Percentiles rank a stretch among this genome's conserved stretches.
phyloP scores from a whole-genome alignment of 2,329 filamentous ascomycete species.

The Claviceps paspali region DNA sequence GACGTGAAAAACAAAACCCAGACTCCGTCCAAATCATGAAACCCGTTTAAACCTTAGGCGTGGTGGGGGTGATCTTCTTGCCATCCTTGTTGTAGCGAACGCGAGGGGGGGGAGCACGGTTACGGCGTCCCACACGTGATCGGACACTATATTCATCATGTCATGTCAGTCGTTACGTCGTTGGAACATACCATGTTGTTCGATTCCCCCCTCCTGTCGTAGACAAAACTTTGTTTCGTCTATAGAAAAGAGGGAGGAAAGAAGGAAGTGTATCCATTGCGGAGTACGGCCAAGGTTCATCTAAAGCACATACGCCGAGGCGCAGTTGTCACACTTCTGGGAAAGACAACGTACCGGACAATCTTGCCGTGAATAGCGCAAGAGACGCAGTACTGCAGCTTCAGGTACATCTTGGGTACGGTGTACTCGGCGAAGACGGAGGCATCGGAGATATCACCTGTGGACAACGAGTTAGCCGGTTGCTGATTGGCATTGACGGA shows the following conservation, averaged over 20 bases:
- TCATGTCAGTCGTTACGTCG: slow-evolving; percentile 4
- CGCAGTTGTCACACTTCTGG: slow-evolving; percentile 43
- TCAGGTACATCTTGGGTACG: slow-evolving; percentile 99
- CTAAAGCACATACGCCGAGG: slow-evolving; percentile 34
- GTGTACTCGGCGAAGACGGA: slow-evolving; percentile 99
- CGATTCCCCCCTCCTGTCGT: neutral
- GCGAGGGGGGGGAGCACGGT: slow-evolving; percentile 93
- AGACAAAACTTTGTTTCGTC: no score
- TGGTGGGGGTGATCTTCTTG: slow-evolving; percentile 93
- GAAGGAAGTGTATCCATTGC: slow-evolving; percentile 18
- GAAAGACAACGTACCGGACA: slow-evolving; percentile 77
- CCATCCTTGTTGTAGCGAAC: slow-evolving; percentile 99
- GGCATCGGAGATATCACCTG: slow-evolving; percentile 99
- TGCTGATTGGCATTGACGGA: neutral
- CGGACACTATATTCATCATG: slow-evolving; percentile 59
- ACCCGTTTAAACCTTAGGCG: slow-evolving; percentile 23
- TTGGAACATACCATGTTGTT: slow-evolving; percentile 14
- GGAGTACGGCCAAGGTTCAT: slow-evolving; percentile 44
- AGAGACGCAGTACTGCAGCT: slow-evolving; percentile 99
- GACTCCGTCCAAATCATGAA: slow-evolving; percentile 22
- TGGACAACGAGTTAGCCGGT: slow-evolving; percentile 4
- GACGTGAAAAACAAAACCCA: slow-evolving; percentile 21
- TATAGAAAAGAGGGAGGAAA: neutral
- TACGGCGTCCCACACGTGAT: slow-evolving; percentile 90
- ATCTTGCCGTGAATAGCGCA: slow-evolving; percentile 99